Conservation (phyloP, 2,329 filamentous ascomycete species). For the Exophiala viscosa region DNA sequence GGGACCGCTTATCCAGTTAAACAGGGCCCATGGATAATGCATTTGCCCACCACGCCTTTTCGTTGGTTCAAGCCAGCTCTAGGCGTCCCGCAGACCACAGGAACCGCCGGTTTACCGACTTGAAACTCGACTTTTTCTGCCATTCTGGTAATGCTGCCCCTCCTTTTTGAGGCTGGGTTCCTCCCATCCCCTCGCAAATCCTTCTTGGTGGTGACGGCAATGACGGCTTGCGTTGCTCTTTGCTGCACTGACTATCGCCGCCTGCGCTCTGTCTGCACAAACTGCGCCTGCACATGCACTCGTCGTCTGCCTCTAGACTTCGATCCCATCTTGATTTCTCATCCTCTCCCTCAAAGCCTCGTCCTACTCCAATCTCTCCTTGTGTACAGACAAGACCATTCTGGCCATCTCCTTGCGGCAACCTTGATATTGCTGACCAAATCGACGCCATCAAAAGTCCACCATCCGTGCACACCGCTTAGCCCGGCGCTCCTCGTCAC, state of each 20-base stretch:
- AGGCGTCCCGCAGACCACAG: slow-evolving; percentile 1
- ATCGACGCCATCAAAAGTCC: not conserved
- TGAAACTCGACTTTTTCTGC: too few relatives aligned
- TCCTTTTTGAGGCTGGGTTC: slow-evolving; percentile 5
- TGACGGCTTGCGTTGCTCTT: slow-evolving; percentile 3
- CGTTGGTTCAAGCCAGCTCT: not conserved
- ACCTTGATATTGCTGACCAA: not conserved
- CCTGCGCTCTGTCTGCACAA: not conserved
- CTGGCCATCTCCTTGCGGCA: not conserved
- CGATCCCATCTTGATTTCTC: not conserved
- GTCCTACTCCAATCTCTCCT: not conserved
- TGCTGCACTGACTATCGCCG: not conserved
- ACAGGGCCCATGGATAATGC: too few relatives aligned
- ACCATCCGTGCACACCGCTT: slow-evolving; percentile 6
- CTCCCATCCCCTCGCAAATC: not conserved
- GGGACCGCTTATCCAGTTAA: too few relatives aligned
- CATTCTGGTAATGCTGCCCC: slow-evolving; percentile 1
- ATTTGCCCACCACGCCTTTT: too few relatives aligned
- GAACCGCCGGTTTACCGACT: slow-evolving; percentile 1
- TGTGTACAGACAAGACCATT: not conserved
- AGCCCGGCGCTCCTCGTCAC: slow-evolving; percentile 14
- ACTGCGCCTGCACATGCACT: slow-evolving; percentile 12
- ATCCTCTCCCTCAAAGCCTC: not conserved
- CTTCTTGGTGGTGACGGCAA: slow-evolving; percentile 4
- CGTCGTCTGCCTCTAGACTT: slow-evolving; percentile 1